These are phyloP conservation scores for Yamadazyma philogaea DNA, from an alignment of 805 yeast genomes.

Conservation along the genomic window DNA sequence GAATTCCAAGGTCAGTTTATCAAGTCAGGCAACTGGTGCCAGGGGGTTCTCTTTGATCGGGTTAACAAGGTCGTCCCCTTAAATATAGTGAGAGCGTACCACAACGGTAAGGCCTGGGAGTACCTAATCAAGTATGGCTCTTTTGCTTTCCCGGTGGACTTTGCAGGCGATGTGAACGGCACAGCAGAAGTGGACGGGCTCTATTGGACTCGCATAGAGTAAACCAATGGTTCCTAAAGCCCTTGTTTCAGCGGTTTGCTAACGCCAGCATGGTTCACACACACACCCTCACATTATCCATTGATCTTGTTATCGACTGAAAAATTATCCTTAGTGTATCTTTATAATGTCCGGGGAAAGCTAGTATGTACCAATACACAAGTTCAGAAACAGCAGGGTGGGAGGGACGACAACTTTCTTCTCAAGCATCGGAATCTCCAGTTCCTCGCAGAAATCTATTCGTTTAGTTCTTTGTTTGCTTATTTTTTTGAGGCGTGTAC, in stretches of 20 bases:
- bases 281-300: constrained; percentile 4
- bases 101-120: constrained; percentile 21
- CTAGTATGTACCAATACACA: constrained; percentile 32
- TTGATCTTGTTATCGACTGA: constrained; percentile 8
- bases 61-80: constrained; percentile 20
- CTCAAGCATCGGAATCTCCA: no score
- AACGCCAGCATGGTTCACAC: not conserved
- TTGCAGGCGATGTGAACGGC: constrained; percentile 16
- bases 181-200: constrained; percentile 8
- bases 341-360: constrained; percentile 45
- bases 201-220: constrained; percentile 24
- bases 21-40: constrained; percentile 49
- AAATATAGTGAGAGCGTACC: constrained; percentile 26
- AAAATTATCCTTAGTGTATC: constrained; percentile 7
- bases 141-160: constrained; percentile 23
- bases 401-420: no score
- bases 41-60: constrained; percentile 42
- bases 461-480: not conserved
- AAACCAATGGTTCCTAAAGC: not conserved
- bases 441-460: not conserved
- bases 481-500: not conserved
- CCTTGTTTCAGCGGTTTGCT: not conserved
- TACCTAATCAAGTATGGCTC: constrained; percentile 27
- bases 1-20: constrained; percentile 44
- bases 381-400: not conserved